Base-by-base conservation (phyloP, 805 yeast genomes). In the Kazachstania taianensis region DNA sequence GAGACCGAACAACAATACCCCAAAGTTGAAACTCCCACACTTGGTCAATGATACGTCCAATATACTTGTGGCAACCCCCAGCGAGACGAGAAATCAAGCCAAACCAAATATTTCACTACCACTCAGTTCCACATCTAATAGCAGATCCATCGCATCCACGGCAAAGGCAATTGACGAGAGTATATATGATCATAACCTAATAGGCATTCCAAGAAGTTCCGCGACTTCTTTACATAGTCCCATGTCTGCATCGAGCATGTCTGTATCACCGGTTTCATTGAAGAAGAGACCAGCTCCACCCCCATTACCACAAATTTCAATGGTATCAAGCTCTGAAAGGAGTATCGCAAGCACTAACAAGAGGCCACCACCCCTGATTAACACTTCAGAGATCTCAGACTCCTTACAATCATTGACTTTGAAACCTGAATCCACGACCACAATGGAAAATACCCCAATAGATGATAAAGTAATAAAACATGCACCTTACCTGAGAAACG, bases 11-110 rank as follows among this genome's bases (percentile, higher is more conserved):
- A 35, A 61, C 2, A 62, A 62, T 19, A 65, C 72, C 3, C 74
- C 73, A 22, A 54, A 62, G 28, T 48, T 69, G 29, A 63, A 63
- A 23, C 62, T 70, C 15, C 72, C 75, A 12, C 52, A 59, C 4
- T 8, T 33, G 17, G 14, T 30, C 3, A 38, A 38, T 18, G 25
- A 28, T 23, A 19, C n/a, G n/a, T n/a, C n/a, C n/a, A n/a, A n/a
- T n/a, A n/a, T n/a, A n/a, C n/a, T n/a, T n/a, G n/a, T n/a, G n/a
- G n/a, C n/a, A n/a, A n/a, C n/a, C n/a, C n/a, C n/a, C n/a, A n/a
- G n/a, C n/a, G n/a, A n/a, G n/a, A n/a, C n/a, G n/a, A n/a, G n/a
- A n/a, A n/a, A n/a, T n/a, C n/a, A n/a, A n/a, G n/a, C n/a, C n/a
- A n/a, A n/a, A n/a, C n/a, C n/a, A n/a, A n/a, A n/a, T n/a, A n/a